These are phyloP conservation scores for Breviolum minutum DNA, from an alignment of 73 alveolate species.

Conservation along the genomic window DNA sequence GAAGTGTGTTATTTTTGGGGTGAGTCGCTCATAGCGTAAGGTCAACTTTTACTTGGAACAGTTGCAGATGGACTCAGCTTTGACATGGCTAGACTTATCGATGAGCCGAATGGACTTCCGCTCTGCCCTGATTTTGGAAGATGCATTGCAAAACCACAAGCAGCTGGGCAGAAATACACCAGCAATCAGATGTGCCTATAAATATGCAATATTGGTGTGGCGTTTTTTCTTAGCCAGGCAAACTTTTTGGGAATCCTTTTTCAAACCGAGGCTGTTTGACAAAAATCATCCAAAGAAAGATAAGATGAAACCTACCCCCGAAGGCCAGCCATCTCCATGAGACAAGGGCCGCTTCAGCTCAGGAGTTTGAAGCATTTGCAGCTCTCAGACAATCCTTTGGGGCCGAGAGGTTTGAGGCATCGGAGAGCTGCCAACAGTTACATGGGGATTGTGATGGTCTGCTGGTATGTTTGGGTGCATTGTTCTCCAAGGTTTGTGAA, in stretches of 20 bases:
- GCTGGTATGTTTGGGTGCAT: not conserved
- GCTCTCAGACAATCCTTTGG: constrained; percentile 76
- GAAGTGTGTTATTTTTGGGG: no score
- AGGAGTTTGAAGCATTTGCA: constrained; percentile 69
- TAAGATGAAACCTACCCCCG: not conserved
- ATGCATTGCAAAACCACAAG: constrained; percentile 77
- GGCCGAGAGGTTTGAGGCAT: constrained; percentile 78
- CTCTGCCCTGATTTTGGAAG: constrained; percentile 60
- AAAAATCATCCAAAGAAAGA: not conserved
- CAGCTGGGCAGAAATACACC: not conserved
- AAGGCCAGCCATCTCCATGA: no score
- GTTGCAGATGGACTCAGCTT: constrained; percentile 31
- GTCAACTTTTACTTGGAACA: constrained; percentile 61
- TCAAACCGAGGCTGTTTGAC: not conserved
- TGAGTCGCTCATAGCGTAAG: not conserved
- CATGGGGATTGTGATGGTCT: no score
- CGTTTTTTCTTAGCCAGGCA: no score
- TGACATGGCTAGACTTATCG: constrained; percentile 71
- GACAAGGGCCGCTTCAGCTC: not conserved
- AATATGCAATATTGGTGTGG: no score
- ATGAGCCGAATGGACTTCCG: constrained; percentile 82
- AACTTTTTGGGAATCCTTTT: no score
- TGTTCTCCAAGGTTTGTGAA: not conserved
- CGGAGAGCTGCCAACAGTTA: not conserved
- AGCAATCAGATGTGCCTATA: not conserved